Conservation (phyloP, 371 early-diverging fungal genomes). For the Saksenaea vasiformis region DNA sequence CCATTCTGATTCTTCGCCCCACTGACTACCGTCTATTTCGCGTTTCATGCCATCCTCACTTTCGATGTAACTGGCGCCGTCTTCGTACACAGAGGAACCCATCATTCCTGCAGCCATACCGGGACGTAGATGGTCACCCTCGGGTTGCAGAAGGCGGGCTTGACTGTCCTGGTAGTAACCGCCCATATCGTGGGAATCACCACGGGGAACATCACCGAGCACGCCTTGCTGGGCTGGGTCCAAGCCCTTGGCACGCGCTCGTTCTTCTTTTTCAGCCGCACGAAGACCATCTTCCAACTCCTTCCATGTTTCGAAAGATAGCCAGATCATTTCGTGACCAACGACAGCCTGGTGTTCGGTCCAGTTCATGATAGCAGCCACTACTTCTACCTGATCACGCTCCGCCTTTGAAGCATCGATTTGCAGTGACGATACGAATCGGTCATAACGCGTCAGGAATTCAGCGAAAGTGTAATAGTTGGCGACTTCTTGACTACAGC, state of each 20-base stretch:
- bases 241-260: constrained; percentile 50
- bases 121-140: constrained; percentile 16
- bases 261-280: constrained; percentile 71
- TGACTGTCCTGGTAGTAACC: constrained; percentile 38
- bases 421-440: constrained; percentile 36
- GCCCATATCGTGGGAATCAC: constrained; percentile 10
- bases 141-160: constrained; percentile 30
- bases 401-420: constrained; percentile 39
- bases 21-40: constrained; percentile 52
- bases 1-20: constrained; percentile 60
- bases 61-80: constrained; percentile 47
- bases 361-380: constrained; percentile 53
- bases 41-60: constrained; percentile 52
- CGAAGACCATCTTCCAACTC: constrained; percentile 79
- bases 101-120: constrained; percentile 17
- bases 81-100: constrained; percentile 40
- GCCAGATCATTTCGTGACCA: constrained; percentile 68
- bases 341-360: constrained; percentile 40
- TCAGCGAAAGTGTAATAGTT: constrained; percentile 63
- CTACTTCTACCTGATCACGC: constrained; percentile 41
- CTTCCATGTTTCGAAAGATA: constrained; percentile 75
- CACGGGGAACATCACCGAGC: constrained; percentile 8
- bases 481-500: constrained; percentile 60
- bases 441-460: constrained; percentile 65
- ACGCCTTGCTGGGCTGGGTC: constrained; percentile 4